phyloP scores from a whole-genome alignment of 176 grass and related monocot species.

The Aegilops bicornis region DNA sequence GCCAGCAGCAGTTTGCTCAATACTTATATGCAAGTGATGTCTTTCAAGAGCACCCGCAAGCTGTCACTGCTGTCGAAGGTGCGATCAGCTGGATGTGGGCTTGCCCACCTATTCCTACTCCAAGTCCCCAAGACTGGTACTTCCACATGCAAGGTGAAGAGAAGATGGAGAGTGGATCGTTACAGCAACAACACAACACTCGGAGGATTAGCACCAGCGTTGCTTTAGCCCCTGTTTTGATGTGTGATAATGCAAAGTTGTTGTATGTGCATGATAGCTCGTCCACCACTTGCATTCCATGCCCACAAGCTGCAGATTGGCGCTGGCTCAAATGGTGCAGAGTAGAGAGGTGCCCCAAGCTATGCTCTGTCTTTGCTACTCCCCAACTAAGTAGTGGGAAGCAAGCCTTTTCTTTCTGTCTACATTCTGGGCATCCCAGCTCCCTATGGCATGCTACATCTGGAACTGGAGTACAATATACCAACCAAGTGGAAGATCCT shows the following conservation, averaged over 20 bases:
- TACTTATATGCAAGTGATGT: neutral
- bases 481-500: fast-evolving
- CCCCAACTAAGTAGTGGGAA: too few species aligned
- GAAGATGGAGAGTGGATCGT: neutral
- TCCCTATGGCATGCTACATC: too few species aligned
- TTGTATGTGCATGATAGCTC: conserved; percentile 9
- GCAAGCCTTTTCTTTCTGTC: fast-evolving
- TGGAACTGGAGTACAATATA: too few species aligned
- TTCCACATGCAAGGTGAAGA: neutral
- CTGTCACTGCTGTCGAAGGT: neutral
- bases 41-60: neutral
- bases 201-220: neutral
- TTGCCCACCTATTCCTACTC: neutral
- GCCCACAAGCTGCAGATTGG: neutral
- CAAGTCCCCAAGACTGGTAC: neutral
- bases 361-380: neutral
- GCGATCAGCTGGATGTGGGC: neutral
- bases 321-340: too few species aligned
- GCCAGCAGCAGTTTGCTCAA: neutral
- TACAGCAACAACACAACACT: neutral
- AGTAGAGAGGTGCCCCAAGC: too few species aligned
- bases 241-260: fast-evolving
- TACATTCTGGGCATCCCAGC: too few species aligned
- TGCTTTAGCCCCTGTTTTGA: neutral
- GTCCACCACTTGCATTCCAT: neutral